phyloP scores from a whole-genome alignment of 768 basidiomycete genomes.

The Imleria badia region DNA sequence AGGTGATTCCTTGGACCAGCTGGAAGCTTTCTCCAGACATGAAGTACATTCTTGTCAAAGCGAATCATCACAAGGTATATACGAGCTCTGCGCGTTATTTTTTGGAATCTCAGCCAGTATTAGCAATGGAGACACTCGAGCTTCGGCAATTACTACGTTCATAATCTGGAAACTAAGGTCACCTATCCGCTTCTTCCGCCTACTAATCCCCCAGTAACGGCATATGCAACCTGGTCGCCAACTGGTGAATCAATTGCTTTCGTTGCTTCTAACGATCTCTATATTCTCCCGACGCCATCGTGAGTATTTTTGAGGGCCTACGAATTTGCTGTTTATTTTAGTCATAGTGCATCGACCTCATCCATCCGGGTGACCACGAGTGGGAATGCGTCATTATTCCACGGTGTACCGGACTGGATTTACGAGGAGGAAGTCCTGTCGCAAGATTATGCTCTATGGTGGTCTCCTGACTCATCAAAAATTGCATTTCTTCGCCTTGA shows the following conservation, averaged over 20 bases:
- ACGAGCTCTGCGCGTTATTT: not conserved
- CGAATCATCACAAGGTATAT: constrained; percentile 68
- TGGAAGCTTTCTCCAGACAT: constrained; percentile 93
- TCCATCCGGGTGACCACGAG: constrained; percentile 77
- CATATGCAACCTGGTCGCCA: constrained; percentile 88
- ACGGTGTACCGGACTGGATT: constrained; percentile 97
- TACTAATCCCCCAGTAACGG: constrained; percentile 64
- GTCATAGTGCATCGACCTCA: constrained; percentile 34
- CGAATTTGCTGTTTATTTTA: constrained; percentile 2
- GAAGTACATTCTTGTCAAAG: constrained; percentile 82
- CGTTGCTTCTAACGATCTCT: constrained; percentile 87
- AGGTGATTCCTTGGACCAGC: constrained; percentile 45
- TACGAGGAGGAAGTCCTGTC: constrained; percentile 92
- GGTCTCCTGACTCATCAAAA: constrained; percentile 62
- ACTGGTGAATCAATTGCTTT: constrained; percentile 80
- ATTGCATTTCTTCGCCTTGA: constrained; percentile 87
- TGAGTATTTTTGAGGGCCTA: constrained; percentile 34
- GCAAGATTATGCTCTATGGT: constrained; percentile 80
- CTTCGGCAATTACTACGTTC: constrained; percentile 92
- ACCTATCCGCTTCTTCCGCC: constrained; percentile 75
- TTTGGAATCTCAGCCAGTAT: constrained; percentile 2
- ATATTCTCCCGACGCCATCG: constrained; percentile 68
- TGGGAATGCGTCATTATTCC: constrained; percentile 83
- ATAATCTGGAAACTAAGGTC: constrained; percentile 63
- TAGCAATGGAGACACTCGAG: constrained; percentile 95